Evolutionary conservation across 75 land plant genomes (phyloP), one percentile per base, ranked within the genome.

Genomic region (Picea sitchensis): DNA sequence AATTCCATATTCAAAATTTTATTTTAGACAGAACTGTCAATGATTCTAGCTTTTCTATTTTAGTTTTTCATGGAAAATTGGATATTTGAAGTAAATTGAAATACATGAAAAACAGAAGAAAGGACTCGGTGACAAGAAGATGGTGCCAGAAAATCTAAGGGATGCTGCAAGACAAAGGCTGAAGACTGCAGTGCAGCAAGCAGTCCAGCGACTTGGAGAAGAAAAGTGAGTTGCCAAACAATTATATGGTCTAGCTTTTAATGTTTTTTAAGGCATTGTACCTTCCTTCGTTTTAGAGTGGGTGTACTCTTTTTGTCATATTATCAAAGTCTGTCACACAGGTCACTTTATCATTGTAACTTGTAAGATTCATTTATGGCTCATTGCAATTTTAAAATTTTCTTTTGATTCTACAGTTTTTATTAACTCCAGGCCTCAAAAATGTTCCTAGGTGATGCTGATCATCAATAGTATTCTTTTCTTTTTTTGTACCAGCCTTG

Each of bases 121-220:
- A 71, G 74, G 44, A 63, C 72, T 31, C 58, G 63, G 61, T 67
- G 68, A 76, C 15, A 86, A 84, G 61, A 81, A 81, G 32, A 51
- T 68, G 23, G 77, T 86, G 3, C 59, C 80, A 59, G 76, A 80
- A 23, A 62, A 59, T 30, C 14, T 91, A 47, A 84, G 98, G 59
- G 87, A 95, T 60, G 69, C 87, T 36, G 81, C 89, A 75, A 87
- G 80, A 73, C 83, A 84, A 63, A 87, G 89, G 79, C 71, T 95
- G 65, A 57, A 76, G 21, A 76, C 77, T 73, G 85, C 92, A 51
- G 80, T 90, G 54, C 78, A 83, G 78, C 91, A 90, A 84, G 79
- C 89, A 32, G 75, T 87, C 44, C 82, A 90, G 38, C 91, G 93
- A n/a, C 83, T 89, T 73, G 86, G 84, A 2, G 56, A 77, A 61